Conservation (phyloP, 108 stramenopile species). For the Pinguiococcus pyrenoidosus region DNA sequence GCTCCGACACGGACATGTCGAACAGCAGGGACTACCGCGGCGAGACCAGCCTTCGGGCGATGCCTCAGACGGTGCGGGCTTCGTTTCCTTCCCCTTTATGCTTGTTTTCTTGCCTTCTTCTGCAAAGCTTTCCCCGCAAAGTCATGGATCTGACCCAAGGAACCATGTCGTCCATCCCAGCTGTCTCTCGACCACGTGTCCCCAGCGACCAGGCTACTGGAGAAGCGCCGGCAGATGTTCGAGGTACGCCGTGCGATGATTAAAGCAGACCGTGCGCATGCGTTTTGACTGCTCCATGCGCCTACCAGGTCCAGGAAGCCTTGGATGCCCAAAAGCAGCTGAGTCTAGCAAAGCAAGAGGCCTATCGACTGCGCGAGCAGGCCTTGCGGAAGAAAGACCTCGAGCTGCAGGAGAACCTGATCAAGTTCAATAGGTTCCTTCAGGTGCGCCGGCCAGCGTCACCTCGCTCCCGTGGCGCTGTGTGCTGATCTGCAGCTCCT, state of each 20-base stretch:
- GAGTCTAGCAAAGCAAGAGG: conserved; percentile 18
- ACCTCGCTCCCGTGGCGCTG: neutral
- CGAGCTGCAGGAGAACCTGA: conserved; percentile 47
- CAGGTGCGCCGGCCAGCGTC: neutral
- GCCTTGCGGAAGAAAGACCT: conserved; percentile 40
- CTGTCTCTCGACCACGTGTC: conserved; percentile 45
- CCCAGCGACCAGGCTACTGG: conserved; percentile 43
- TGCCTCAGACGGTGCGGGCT: too few species aligned
- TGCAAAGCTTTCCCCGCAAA: too few species aligned
- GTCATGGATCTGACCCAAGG: too few species aligned
- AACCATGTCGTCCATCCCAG: too few species aligned
- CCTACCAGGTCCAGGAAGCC: conserved; percentile 39
- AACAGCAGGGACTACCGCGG: too few species aligned
- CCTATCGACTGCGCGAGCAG: conserved; percentile 47
- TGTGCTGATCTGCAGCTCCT: neutral
- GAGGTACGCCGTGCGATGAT: conserved; percentile 24
- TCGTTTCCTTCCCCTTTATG: too few species aligned
- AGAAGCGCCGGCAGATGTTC: conserved; percentile 51
- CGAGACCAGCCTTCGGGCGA: too few species aligned
- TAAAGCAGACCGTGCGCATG: too few species aligned
- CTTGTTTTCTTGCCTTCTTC: too few species aligned
- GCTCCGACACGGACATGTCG: too few species aligned
- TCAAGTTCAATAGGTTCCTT: conserved; percentile 49
- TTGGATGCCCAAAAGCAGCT: conserved; percentile 46
- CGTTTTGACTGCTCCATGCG: neutral